A percentile compares a stretch with the other conserved stretches of the same genome.
phyloP scores from a whole-genome alignment of 495 filamentous ascomycete species.

The Letharia columbiana region DNA sequence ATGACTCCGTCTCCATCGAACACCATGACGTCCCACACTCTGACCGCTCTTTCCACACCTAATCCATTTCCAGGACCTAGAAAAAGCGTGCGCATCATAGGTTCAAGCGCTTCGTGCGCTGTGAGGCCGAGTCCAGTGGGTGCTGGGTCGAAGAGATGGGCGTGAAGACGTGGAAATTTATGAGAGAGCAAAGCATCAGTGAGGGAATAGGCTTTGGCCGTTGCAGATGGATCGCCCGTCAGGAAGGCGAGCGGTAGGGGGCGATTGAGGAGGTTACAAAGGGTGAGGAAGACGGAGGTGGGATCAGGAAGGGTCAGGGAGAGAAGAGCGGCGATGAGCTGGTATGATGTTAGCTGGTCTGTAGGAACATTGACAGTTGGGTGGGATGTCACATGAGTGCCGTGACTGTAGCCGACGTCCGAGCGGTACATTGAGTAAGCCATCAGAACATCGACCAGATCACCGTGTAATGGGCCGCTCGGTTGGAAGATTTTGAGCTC shows the following conservation, averaged over 20 bases:
- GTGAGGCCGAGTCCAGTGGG: constrained; percentile 32
- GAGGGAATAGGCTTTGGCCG: constrained; percentile 60
- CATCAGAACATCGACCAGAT: constrained; percentile 69
- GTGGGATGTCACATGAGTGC: constrained; percentile 60
- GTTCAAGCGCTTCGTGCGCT: constrained; percentile 45
- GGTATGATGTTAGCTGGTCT: constrained; percentile 16
- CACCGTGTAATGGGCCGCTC: constrained; percentile 64
- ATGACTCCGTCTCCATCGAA: constrained; percentile 85
- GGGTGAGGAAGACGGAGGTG: constrained; percentile 64
- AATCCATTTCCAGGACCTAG: constrained; percentile 39
- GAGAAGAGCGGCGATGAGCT: constrained; percentile 80
- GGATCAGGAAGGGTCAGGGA: constrained; percentile 71
- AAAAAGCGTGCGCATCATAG: constrained; percentile 52
- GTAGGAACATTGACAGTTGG: not conserved
- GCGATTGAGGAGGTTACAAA: constrained; percentile 85
- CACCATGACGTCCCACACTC: constrained; percentile 89
- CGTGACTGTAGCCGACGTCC: constrained; percentile 84
- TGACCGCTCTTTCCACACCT: constrained; percentile 62
- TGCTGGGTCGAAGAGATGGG: constrained; percentile 50
- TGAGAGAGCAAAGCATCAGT: constrained; percentile 60
- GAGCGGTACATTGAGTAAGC: constrained; percentile 91
- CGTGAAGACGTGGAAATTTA: constrained; percentile 62
- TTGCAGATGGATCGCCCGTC: constrained; percentile 63
- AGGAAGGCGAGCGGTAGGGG: constrained; percentile 82
- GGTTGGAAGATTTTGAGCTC: constrained; percentile 76